Evolutionary conservation across 2,329 filamentous ascomycete genomes (phyloP), one percentile per base, ranked within the genome.

Genomic region (Colletotrichum kahawae): DNA sequence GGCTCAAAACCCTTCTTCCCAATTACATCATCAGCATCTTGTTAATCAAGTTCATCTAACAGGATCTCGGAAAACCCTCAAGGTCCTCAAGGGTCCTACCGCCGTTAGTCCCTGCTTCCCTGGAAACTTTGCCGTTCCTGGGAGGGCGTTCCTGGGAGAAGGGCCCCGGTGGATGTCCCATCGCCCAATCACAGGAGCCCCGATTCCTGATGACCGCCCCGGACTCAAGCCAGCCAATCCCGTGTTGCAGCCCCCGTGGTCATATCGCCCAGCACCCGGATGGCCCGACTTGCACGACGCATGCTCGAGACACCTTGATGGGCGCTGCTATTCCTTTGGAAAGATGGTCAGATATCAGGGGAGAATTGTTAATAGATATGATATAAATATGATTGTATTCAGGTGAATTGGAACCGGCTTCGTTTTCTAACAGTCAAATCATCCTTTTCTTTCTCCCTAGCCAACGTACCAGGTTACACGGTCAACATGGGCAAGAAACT

Each of bases 181-280:
- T 29, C 36, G 5, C 21, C 73, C 73, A 75, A 75, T 75, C 63
- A 75, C 2, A 18, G 8, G 7, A 27, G 33, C 34, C 34, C 73
- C 73, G 73, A 75, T 68, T 72, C 69, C 12, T 59, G 69, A 75
- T 75, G 54, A 75, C 73, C 24, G 29, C 31, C 69, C 69, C 73
- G 69, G 69, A 27, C 4, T 12, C 48, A 48, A n/a, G 38, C 34
- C 29, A 64, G 63, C 73, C 73, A 75, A 73, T 75, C 73, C 69
- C 69, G 69, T 72, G 29, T 72, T 67, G 31, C 64, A 29, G 7
- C 54, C 12, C 57, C 43, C 51, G 54, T 9, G 36, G 36, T 34
- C 43, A 67, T 75, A 31, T 51, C 57, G 1, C 12, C 31, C 43
- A 72, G 33, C 34, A 75, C 73, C 73, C 63, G 69, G 73, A 73